phyloP scores from a whole-genome alignment of 2,329 filamentous ascomycete species.

The Calonectria pteridis region DNA sequence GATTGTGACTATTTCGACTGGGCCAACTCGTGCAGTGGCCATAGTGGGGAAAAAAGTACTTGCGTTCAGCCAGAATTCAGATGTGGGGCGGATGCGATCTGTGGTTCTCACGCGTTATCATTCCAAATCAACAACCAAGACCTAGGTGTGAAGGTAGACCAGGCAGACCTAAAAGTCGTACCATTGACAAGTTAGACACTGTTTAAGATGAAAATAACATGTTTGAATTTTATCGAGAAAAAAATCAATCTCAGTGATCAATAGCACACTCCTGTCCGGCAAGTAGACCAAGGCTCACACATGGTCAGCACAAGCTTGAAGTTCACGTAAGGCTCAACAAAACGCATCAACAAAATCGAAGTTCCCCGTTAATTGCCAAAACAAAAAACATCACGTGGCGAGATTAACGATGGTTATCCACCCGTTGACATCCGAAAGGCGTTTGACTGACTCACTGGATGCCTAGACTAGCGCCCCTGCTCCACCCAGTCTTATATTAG shows the following conservation, averaged over 20 bases:
- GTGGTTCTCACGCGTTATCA: background rate
- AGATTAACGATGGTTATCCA: background rate
- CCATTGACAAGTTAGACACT: background rate
- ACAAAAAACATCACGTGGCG: background rate
- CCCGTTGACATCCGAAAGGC: background rate
- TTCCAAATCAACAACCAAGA: background rate
- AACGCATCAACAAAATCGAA: background rate
- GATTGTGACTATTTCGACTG: no score
- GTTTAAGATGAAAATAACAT: background rate
- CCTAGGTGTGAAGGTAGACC: background rate
- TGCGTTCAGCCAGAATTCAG: background rate
- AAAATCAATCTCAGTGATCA: background rate
- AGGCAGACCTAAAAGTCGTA: background rate
- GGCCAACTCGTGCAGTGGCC: no score
- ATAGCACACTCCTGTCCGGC: background rate
- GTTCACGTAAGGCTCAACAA: background rate
- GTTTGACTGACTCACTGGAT: slow-evolving; percentile 4
- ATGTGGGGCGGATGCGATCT: background rate
- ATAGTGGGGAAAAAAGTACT: no score
- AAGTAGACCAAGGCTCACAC: background rate
- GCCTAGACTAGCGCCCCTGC: background rate
- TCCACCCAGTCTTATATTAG: background rate
- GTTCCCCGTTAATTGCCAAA: background rate
- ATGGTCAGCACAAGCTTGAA: background rate
- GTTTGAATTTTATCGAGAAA: background rate